Conservation (phyloP, 1,139 yeast genomes). For the Oligophagozyma castellii region DNA sequence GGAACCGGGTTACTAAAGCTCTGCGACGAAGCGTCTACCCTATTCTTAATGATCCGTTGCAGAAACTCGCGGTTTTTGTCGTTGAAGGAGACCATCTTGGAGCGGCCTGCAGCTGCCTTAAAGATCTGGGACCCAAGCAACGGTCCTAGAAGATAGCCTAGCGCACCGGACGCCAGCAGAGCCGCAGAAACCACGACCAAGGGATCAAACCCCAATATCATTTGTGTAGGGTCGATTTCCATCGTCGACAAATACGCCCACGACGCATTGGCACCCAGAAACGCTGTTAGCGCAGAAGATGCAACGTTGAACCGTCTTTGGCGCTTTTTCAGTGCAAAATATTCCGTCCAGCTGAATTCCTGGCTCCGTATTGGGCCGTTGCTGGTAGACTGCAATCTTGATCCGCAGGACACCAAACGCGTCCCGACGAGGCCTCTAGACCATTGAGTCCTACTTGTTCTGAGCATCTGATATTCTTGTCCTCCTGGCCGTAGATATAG, state of each 20-base stretch:
- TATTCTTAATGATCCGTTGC: constrained; percentile 54
- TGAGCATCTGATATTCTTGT: too few species aligned
- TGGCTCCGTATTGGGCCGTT: too few species aligned
- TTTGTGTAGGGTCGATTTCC: constrained; percentile 73
- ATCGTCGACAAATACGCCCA: constrained; percentile 68
- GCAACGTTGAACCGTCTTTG: constrained; percentile 57
- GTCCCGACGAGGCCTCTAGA: too few species aligned
- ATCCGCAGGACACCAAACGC: too few species aligned
- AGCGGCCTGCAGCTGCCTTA: constrained; percentile 32
- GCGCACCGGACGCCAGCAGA: constrained; percentile 52
- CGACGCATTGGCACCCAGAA: constrained; percentile 55
- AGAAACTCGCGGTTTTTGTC: constrained; percentile 61
- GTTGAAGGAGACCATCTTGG: constrained; percentile 34
- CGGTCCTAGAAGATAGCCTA: constrained; percentile 81
- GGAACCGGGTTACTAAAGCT: constrained; percentile 92
- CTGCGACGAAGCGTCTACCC: constrained; percentile 92
- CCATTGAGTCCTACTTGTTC: too few species aligned
- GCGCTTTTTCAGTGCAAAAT: constrained; percentile 59
- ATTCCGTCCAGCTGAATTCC: constrained; percentile 63
- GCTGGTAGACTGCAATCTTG: too few species aligned
- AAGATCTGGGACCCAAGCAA: constrained; percentile 61
- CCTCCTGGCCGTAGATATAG: too few species aligned
- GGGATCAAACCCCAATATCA: constrained; percentile 78
- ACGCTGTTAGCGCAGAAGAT: constrained; percentile 55
- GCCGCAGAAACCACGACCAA: constrained; percentile 60